Evolutionary conservation across 2,329 filamentous ascomycete genomes (phyloP).

Genomic region (Grosmannia huntii): DNA sequence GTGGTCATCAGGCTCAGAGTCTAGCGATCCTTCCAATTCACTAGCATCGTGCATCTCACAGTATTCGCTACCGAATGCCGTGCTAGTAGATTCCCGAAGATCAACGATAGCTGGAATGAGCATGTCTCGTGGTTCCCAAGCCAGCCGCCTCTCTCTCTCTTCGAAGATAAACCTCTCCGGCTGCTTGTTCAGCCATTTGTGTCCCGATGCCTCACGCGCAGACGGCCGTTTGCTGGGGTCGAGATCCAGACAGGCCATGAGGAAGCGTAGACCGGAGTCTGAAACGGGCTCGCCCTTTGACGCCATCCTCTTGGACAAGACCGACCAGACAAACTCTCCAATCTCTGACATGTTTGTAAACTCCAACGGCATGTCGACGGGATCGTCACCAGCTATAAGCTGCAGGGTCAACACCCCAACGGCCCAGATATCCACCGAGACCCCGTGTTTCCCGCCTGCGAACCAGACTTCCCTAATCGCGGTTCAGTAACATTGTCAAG

Average conservation of each 20-base stretch:
- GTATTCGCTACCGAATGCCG: background rate
- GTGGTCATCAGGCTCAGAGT: background rate
- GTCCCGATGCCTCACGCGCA: constrained; percentile 3
- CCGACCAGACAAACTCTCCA: constrained; percentile 5
- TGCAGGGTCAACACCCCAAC: constrained; percentile 32
- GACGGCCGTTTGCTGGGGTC: constrained; percentile 5
- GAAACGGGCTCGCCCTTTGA: constrained; percentile 5
- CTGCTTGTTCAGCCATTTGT: constrained; percentile 8
- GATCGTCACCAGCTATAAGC: constrained; percentile 15
- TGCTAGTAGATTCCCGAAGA: background rate
- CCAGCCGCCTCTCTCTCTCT: constrained; percentile 2
- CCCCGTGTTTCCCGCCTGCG: constrained; percentile 17
- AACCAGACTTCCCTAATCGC: constrained; percentile 25
- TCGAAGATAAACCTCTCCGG: constrained; percentile 4
- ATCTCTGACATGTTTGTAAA: constrained; percentile 7
- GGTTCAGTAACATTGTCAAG: background rate
- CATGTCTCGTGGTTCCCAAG: constrained; percentile 10
- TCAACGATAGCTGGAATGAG: constrained; percentile 9
- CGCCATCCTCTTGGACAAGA: background rate
- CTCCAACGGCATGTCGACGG: constrained; percentile 11
- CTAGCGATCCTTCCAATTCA: background rate
- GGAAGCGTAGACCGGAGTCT: constrained; percentile 6
- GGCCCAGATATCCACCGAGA: constrained; percentile 38
- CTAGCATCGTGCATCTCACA: background rate
- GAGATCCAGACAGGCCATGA: constrained; percentile 7